Base-by-base conservation (phyloP, 768 basidiomycete species). In the Collybiopsis confluens region DNA sequence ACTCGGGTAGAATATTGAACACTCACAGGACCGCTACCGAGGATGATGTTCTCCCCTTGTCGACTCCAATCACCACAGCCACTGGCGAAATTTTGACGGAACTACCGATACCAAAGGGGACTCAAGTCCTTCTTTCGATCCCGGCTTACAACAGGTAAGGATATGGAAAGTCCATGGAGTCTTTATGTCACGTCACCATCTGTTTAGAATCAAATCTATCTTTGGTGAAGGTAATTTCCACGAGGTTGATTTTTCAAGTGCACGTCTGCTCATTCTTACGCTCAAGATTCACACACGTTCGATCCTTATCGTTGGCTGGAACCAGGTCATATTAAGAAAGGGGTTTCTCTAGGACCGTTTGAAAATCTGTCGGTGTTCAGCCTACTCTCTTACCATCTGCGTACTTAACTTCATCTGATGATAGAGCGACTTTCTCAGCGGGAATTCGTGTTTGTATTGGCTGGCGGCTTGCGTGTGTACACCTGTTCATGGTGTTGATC, bases 11-110 rank as follows among this genome's bases (percentile, higher is more conserved):
- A 33, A 33, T 33, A 6, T 33, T 33, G 30, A 33, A 33, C 30
- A 13, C 13, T 33, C 30, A 6, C 13, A 33, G 77, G 24, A 63
- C 75, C 49, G 73, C 84, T 3, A 64, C 60, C 3, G 64, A 69
- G 36, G 77, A 81, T 52, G 72, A 78, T 43, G 46, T 73, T 24
- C 58, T 81, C 18, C 74, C 80, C 1, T 68, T 81, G 33, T 65
- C 72, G 4, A 61, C 59, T 42, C 72, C 75, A 6, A 63, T 75
- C 24, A 61, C 51, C 27, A 71, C 69, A 6, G 59, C 58, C 20
- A 63, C 63, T 0, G 77, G 75, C 11, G 58, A 68, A 36, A 33
- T 65, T 18, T 49, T 73, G 4, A 54, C 43, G 20, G 67, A 74
- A 45, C 15, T 75, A 15, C 58, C 61, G 8, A 57, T 78, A n/a